Evolutionary conservation across 768 basidiomycete genomes (phyloP), one percentile per base, ranked within the genome.

Genomic region (Leccinum barrowsii): DNA sequence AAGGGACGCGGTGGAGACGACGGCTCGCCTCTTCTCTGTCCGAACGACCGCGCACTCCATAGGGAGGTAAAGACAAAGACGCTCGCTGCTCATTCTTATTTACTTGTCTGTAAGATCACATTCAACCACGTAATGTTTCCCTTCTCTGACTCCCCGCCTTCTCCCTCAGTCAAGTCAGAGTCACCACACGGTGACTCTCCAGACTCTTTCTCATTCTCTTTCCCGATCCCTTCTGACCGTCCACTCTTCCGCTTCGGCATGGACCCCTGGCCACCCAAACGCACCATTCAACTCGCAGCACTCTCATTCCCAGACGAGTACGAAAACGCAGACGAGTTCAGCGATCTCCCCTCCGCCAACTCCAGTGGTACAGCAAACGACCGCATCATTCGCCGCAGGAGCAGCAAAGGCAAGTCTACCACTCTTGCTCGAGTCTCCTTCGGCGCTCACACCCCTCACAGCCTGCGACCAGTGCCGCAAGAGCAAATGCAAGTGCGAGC

Each of bases 381-480:
- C 55, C 84, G 84, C 65, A 71, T 82, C 52, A 75, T 92, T 50
- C 77, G 89, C 56, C 78, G 90, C 56, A 76, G 89, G 63, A 91
- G 89, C 64, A 90, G 87, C 71, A 92, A 90, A 82, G 87, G 87
- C 82, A 63, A 21, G 74, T 72, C 44, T 52, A 19, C 49, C 8
- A 50, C 48, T 13, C 51, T 40, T 37, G 21, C 28, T 7, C 34
- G 13, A 12, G 6, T 17, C 5, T 12, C 12, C 28, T 5, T 12
- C 1, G 15, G 5, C 13, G 11, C 51, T 34, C 19, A 34, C 32
- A 0, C 30, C 6, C 3, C 12, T 8, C 11, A 15, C 62, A 89
- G 90, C 92, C 22, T 94, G 91, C 75, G 91, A 93, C 73, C 90
- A 92, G 67, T 93, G 92, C 71, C 83, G 91, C 56, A 93, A 93